Evolutionary conservation across 495 filamentous ascomycete species (phyloP).

Genomic region (Penicillium ochrochloron): DNA sequence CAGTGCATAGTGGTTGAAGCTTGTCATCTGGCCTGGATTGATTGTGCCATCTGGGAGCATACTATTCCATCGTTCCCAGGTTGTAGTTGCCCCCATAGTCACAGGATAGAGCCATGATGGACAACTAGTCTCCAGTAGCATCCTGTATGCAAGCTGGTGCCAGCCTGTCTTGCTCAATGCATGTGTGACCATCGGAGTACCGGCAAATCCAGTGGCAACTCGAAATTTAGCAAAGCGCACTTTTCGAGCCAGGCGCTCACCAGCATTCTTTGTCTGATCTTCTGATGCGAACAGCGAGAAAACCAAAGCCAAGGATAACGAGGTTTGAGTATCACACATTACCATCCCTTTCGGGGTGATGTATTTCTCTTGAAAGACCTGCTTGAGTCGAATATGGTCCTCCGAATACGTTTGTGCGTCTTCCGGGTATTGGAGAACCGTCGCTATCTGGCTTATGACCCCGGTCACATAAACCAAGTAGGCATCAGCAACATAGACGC

Average conservation of each 20-base stretch:
- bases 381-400: constrained; percentile 31
- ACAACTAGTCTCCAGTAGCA: constrained; percentile 45
- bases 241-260: constrained; percentile 31
- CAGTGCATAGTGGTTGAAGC: constrained; percentile 59
- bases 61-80: constrained; percentile 63
- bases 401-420: constrained; percentile 34
- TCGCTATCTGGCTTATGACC: constrained; percentile 33
- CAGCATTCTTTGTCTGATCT: constrained; percentile 39
- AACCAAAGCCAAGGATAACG: constrained; percentile 47
- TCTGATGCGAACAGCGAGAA: constrained; percentile 46
- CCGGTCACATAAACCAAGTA: constrained; percentile 56
- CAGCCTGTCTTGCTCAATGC: constrained; percentile 46
- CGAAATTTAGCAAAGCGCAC: constrained; percentile 45
- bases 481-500: constrained; percentile 53
- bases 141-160: constrained; percentile 39
- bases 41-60: constrained; percentile 56
- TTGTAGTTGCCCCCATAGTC: constrained; percentile 56
- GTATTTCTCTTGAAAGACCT: constrained; percentile 49
- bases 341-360: constrained; percentile 46
- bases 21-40: constrained; percentile 60
- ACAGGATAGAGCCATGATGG: constrained; percentile 60
- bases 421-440: constrained; percentile 31
- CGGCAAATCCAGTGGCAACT: constrained; percentile 60
- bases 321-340: constrained; percentile 54
- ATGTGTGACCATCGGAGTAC: constrained; percentile 55